These are phyloP conservation scores for Taxawa tesnikishii DNA, from an alignment of 2,329 filamentous ascomycete species.

Conservation along the genomic window DNA sequence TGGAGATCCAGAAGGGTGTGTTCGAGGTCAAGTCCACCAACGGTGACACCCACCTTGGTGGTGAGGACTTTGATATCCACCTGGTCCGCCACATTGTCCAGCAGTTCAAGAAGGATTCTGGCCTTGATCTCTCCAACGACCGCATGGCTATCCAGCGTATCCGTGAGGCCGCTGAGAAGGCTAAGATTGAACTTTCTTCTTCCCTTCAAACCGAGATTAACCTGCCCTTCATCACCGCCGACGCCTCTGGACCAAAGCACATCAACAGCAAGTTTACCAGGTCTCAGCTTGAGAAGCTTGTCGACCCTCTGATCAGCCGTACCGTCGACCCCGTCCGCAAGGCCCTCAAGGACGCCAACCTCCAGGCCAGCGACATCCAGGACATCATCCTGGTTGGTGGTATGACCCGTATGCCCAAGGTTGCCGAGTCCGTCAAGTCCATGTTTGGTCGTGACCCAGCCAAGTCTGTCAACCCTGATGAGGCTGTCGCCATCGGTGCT, in stretches of 20 bases:
- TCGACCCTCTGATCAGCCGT: slow-evolving; percentile 74
- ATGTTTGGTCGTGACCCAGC: slow-evolving; percentile 94
- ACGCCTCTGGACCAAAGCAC: slow-evolving; percentile 91
- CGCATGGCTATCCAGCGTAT: slow-evolving; percentile 99
- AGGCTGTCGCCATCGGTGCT: slow-evolving; percentile 95
- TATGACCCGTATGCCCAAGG: slow-evolving; percentile 99
- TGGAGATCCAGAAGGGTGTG: slow-evolving; percentile 94
- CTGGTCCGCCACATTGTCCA: slow-evolving; percentile 88
- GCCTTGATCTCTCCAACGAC: slow-evolving; percentile 79
- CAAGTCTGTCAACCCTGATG: slow-evolving; percentile 97
- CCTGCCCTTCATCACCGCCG: slow-evolving; percentile 96
- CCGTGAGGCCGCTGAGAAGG: slow-evolving; percentile 96
- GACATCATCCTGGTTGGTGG: slow-evolving; percentile 97
- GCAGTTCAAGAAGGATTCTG: slow-evolving; percentile 93
- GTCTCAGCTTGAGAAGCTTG: slow-evolving; percentile 83
- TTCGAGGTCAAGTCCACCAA: slow-evolving; percentile 99
- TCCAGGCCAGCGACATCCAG: slow-evolving; percentile 87
- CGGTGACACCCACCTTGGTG: slow-evolving; percentile 95
- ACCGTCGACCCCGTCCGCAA: slow-evolving; percentile 92
- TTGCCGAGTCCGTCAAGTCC: slow-evolving; percentile 86
- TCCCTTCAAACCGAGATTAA: slow-evolving; percentile 95
- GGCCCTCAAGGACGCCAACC: slow-evolving; percentile 88
- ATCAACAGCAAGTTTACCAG: slow-evolving; percentile 93
- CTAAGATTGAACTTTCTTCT: slow-evolving; percentile 96
- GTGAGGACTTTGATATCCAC: slow-evolving; percentile 94